These are phyloP conservation scores for Calonectria hongkongensis DNA, from an alignment of 2,329 filamentous ascomycete species.

Conservation along the genomic window DNA sequence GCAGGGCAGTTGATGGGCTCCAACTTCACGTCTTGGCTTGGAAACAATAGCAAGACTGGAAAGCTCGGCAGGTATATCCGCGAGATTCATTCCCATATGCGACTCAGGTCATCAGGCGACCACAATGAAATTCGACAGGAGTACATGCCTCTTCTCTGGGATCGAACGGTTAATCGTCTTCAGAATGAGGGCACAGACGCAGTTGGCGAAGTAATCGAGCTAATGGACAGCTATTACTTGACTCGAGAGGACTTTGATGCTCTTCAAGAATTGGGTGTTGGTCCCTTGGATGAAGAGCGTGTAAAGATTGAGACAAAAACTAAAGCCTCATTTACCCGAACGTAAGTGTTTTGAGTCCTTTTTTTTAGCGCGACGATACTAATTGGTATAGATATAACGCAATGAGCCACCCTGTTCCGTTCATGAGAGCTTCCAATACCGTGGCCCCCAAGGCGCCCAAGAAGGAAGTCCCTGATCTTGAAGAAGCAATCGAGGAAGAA, in stretches of 20 bases:
- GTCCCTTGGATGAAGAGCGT: slow-evolving; percentile 84
- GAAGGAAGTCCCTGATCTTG: slow-evolving; percentile 91
- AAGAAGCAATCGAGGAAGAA: slow-evolving; percentile 96
- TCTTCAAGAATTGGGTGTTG: slow-evolving; percentile 92
- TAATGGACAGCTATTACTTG: slow-evolving; percentile 98
- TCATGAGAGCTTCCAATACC: slow-evolving; percentile 93
- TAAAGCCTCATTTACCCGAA: slow-evolving; percentile 91
- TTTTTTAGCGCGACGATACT: slow-evolving; percentile 18
- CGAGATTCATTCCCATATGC: slow-evolving; percentile 98
- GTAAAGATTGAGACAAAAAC: slow-evolving; percentile 89
- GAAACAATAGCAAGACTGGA: slow-evolving; percentile 92
- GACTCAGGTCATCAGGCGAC: slow-evolving; percentile 91
- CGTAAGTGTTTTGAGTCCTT: slow-evolving; percentile 73
- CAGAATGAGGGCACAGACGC: slow-evolving; percentile 87
- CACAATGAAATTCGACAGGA: slow-evolving; percentile 95
- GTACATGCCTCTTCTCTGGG: slow-evolving; percentile 93
- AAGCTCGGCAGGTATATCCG: slow-evolving; percentile 88
- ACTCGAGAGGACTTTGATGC: slow-evolving; percentile 96
- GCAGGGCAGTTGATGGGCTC: slow-evolving; percentile 85
- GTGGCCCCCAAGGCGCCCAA: slow-evolving; percentile 81
- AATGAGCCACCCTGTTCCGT: slow-evolving; percentile 91
- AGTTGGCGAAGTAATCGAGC: slow-evolving; percentile 88
- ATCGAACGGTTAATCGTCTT: slow-evolving; percentile 83
- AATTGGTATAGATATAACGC: slow-evolving; percentile 82
- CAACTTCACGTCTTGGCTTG: slow-evolving; percentile 92